Percentiles rank a stretch among this genome's conserved stretches.
These are phyloP conservation scores for Arachis stenosperma DNA, from an alignment of 306 rosid genomes.

Conservation along the genomic window DNA sequence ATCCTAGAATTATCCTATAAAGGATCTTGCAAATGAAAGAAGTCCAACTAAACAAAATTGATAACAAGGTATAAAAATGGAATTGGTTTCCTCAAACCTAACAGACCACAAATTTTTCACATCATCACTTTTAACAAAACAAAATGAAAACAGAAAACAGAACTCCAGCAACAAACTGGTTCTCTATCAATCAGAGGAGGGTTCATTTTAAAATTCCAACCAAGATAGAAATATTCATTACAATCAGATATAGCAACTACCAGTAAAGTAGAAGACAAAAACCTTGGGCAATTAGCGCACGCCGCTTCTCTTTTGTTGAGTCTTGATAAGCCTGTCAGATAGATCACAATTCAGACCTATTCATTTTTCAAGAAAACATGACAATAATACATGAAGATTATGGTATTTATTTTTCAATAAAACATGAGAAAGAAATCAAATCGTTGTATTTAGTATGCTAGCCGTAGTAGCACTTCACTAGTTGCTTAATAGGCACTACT, in stretches of 20 bases:
- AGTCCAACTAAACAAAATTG: too few species aligned
- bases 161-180: background rate
- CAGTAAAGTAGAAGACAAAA: slow-evolving; percentile 29
- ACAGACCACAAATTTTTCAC: too few species aligned
- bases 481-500: too few species aligned
- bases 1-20: too few species aligned
- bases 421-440: background rate
- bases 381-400: too few species aligned
- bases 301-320: slow-evolving; percentile 93
- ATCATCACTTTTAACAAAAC: too few species aligned
- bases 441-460: background rate
- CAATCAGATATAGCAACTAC: slow-evolving; percentile 10
- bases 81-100: too few species aligned
- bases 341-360: slow-evolving; percentile 28
- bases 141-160: background rate
- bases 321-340: slow-evolving; percentile 89
- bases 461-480: background rate
- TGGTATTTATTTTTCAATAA: background rate
- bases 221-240: slow-evolving; percentile 20
- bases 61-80: too few species aligned
- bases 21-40: background rate
- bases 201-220: slow-evolving; percentile 7
- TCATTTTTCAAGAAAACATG: background rate
- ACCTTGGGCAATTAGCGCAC: slow-evolving; percentile 95
- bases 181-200: slow-evolving; percentile 6